Evolutionary conservation across 2,329 filamentous ascomycete genomes (phyloP).

Genomic region (Septoria linicola): DNA sequence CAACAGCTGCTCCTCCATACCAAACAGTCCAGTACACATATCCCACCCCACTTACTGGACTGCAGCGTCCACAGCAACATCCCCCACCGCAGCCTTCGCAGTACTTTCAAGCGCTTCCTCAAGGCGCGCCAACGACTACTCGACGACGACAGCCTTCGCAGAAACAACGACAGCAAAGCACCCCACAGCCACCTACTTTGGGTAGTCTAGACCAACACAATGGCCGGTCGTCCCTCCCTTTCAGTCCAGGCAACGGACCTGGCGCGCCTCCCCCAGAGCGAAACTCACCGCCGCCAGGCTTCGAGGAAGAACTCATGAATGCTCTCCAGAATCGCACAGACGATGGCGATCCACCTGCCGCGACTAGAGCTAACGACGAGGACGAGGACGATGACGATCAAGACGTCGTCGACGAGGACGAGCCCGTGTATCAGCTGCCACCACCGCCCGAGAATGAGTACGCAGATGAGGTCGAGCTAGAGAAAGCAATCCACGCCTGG

Average conservation of each 20-base stretch:
- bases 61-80: constrained; percentile 15
- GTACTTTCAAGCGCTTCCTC: constrained; percentile 21
- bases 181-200: constrained; percentile 17
- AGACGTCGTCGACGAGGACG: constrained; percentile 25
- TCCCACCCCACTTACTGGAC: background rate
- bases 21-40: constrained; percentile 3
- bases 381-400: constrained; percentile 31
- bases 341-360: background rate
- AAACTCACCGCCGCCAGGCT: constrained; percentile 24
- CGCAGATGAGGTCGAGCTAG: constrained; percentile 30
- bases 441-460: constrained; percentile 36
- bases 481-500: constrained; percentile 37
- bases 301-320: constrained; percentile 31
- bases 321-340: constrained; percentile 26
- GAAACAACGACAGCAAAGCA: constrained; percentile 19
- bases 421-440: constrained; percentile 35
- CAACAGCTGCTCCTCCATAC: background rate
- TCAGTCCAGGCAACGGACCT: constrained; percentile 27
- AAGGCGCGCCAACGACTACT: constrained; percentile 9
- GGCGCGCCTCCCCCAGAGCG: constrained; percentile 31
- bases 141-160: background rate
- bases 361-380: constrained; percentile 17
- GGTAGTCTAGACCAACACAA: constrained; percentile 3
- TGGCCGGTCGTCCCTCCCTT: constrained; percentile 18
- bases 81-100: constrained; percentile 15